These are phyloP conservation scores for Aschersonia sp. DNA, from an alignment of 2,329 filamentous ascomycete genomes.

Conservation along the genomic window DNA sequence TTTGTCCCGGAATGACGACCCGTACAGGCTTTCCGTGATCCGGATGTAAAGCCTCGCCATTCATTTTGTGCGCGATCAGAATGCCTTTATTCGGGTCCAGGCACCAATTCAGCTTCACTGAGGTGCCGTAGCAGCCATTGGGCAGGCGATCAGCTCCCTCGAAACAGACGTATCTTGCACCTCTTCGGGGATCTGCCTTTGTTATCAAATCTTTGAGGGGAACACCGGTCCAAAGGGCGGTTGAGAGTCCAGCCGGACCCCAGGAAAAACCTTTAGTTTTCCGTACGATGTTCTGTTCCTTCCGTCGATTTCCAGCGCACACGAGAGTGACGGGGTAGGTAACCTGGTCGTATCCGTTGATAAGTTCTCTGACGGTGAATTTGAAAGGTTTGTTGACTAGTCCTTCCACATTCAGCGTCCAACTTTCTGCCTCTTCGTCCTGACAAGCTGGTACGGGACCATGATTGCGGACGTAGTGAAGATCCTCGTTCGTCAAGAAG, in stretches of 20 bases:
- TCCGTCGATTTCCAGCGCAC: conserved; percentile 81
- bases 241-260: conserved; percentile 78
- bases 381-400: conserved; percentile 65
- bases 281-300: conserved; percentile 82
- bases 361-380: conserved; percentile 57
- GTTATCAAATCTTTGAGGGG: conserved; percentile 57
- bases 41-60: conserved; percentile 63
- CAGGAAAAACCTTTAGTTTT: conserved; percentile 93
- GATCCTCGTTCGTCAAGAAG: conserved; percentile 72
- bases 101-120: conserved; percentile 76
- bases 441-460: conserved; percentile 64
- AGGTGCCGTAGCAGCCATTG: conserved; percentile 82
- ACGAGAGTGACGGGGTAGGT: conserved; percentile 82
- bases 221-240: conserved; percentile 76
- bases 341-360: conserved; percentile 62
- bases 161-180: conserved; percentile 76
- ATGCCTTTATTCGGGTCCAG: conserved; percentile 73
- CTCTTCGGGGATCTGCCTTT: conserved; percentile 50
- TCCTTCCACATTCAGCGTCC: conserved; percentile 75
- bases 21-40: conserved; percentile 80
- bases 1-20: conserved; percentile 77
- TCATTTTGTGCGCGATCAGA: conserved; percentile 84
- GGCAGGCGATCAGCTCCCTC: conserved; percentile 80
- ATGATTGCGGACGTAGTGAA: conserved; percentile 90
- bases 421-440: conserved; percentile 59